Evolutionary conservation across 1,284 basidiomycete species (phyloP), one percentile per base, ranked within the genome.

Genomic region (Ustilago cynodontis): DNA sequence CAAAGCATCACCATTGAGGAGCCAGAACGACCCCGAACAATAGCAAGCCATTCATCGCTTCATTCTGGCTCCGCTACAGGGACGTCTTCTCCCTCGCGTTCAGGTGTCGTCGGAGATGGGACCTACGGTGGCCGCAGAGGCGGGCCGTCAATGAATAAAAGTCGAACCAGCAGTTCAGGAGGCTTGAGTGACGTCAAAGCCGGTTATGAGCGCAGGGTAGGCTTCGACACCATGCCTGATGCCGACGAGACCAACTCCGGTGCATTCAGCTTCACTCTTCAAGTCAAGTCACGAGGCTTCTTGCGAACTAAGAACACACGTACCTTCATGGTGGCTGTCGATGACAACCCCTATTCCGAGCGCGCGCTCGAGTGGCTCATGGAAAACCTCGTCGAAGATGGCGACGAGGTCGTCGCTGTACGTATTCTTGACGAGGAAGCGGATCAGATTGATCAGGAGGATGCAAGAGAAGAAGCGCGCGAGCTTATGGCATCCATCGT

Each of bases 391-490:
- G 91, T 93, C 10, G 94, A 96, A 86, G 94, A 98, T 77, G 93
- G 94, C 4, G 96, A 98, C 85, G 96, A 98, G 86, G 88, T 98
- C 29, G 92, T 99, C 61, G 93, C 98, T 5, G 93, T 94, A 66
- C 89, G 95, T 45, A 95, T 97, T 1, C 90, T 96, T 22, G 94
- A 96, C 77, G 89, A 92, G 64, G 94, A 94, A 55, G 92, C 92
- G 26, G 87, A 86, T 39, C 82, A 62, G n/a, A 78, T 85, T 33
- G 86, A 87, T 39, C 94, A 95, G 81, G 91, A 94, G 62, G 88
- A 92, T 50, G 90, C 95, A 18, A 90, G 94, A 22, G 94, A 96
- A 47, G 93, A 96, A 67, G 96, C 95, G 0, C 89, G 92, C 59
- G 90, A 92, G 18, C 89, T 98, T 22, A 91, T 98, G 89, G 89